Base-by-base conservation (phyloP, 2,329 filamentous ascomycete species). In the Talaromyces sp. region DNA sequence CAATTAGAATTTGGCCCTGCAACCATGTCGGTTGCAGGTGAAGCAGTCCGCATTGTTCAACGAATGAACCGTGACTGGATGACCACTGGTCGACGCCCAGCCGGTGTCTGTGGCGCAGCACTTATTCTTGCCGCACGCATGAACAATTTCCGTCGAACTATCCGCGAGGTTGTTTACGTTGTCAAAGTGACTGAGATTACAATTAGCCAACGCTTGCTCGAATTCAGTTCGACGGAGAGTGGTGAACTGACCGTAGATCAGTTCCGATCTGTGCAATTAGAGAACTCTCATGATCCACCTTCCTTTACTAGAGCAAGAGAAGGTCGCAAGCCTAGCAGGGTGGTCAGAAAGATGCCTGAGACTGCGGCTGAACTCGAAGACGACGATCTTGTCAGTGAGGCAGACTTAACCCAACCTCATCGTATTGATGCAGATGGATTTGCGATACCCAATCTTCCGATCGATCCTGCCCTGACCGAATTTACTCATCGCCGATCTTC, bases 61-160 rank as follows among this genome's bases (percentile, higher is more conserved):
- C 87, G 94, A 56, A 97, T 99, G 94, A 92, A 90, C 60, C 82
- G 90, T 49, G 94, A 99, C 75, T 97, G 94, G 92, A 97, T 99
- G 85, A 88, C 92, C 42, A 91, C 92, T 69, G 94, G 94, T 64
- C 89, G 94, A 66, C 87, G 94, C 36, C 94, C 94, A 14, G 93
- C 93, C 6, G 94, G 94, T 61, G 87, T 97, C 49, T 97, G 92
- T 70, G 94, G 94, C 56, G 94, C 94, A 11, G 96, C 92, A 61
- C 82, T 99, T 43, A 89, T 99, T 56, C 87, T 99, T 70, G 94
- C 94, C 6, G 93, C 94, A 8, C 89, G 94, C 47, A 97, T 97
- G 88, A 96, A 97, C 81, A 97, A 97, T 73, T 99, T 95, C 69
- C 88, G 93, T 40, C 87, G 94, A 16, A 96, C 91, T 0, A 86